phyloP scores from a whole-genome alignment of 2,329 filamentous ascomycete genomes.

The Thelonectria olida region DNA sequence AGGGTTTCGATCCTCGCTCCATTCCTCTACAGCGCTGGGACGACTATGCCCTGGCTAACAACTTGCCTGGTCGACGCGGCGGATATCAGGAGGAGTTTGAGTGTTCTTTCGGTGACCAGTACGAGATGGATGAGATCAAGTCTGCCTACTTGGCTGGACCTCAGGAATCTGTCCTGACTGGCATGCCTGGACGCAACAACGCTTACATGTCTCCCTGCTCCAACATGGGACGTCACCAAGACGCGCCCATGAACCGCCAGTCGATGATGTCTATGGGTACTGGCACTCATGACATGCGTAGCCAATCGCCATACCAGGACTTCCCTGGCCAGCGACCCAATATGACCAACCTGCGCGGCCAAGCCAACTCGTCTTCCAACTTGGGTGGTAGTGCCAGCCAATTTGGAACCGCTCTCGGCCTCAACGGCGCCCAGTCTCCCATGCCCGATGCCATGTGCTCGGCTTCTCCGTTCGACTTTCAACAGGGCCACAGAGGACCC shows the following conservation, averaged over 20 bases:
- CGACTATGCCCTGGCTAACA: constrained; percentile 88
- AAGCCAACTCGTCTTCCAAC: constrained; percentile 57
- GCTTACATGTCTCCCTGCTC: constrained; percentile 86
- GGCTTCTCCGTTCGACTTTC: constrained; percentile 68
- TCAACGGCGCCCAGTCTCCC: constrained; percentile 56
- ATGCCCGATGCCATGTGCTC: constrained; percentile 59
- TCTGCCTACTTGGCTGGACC: constrained; percentile 93
- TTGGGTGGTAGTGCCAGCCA: constrained; percentile 45
- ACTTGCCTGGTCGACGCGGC: constrained; percentile 89
- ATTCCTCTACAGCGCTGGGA: constrained; percentile 98
- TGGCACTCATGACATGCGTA: constrained; percentile 55
- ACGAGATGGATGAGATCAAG: constrained; percentile 98
- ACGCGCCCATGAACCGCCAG: constrained; percentile 68
- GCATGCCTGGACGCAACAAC: constrained; percentile 74
- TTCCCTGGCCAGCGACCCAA: constrained; percentile 62
- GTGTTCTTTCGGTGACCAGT: constrained; percentile 76
- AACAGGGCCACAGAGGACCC: constrained; percentile 69
- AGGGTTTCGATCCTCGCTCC: constrained; percentile 88
- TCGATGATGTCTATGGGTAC: constrained; percentile 75
- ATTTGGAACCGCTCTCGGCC: constrained; percentile 59
- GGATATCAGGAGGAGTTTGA: constrained; percentile 71
- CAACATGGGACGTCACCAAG: constrained; percentile 57
- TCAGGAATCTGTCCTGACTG: constrained; percentile 87
- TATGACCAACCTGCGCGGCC: constrained; percentile 67
- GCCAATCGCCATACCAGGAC: constrained; percentile 68